Base-by-base conservation (phyloP, 208 protist genomes). In the Acanthamoeba triangularis region DNA sequence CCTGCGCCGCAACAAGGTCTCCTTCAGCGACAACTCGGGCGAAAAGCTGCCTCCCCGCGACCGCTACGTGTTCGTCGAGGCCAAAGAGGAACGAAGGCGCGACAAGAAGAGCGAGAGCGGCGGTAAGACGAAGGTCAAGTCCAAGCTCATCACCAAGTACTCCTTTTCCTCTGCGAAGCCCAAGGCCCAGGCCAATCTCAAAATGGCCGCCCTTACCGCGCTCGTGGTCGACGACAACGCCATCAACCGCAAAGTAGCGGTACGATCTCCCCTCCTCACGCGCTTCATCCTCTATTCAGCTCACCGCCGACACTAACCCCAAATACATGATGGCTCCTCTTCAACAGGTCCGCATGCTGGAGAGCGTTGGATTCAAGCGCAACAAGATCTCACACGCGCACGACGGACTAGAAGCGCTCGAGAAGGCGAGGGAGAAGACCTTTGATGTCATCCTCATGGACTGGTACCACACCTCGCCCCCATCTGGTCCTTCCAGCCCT, bases 191-290 rank as follows among this genome's bases (percentile, higher is more conserved):
- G 30, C 14, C 30, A 41, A n/a, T 8, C 18, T 18, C 25, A 18
- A 30, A 14, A 41, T 6, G 47, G 33, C n/a, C n/a, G 41, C 20
- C n/a, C 41, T 88, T 2, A 63, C 47, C 30, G 80, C 80, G 80
- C 80, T 88, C 49, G 80, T 88, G 20, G 80, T 88, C 20, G 80
- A 88, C 80, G 80, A 88, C 52, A 88, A 88, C 80, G 80, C 80
- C 23, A 88, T 88, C 80, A 88, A 88, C 49, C 80, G 80, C 44
- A 88, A 88, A 63, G 80, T 88, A 11, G 80, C 80, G n/a, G 80
- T 78, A 41, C 69, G 2, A 14, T 56, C 59, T 5, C 59, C 25
- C 56, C 59, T 8, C 23, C 23, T 20, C 37, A 47, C 13, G 18
- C 18, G 10, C 59, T 65, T 23, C 23, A 30, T 14, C 13, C 52